Percentiles rank a stretch among this genome's conserved stretches.
Conservation (phyloP, 257 asterid genomes). For the Cordia subcordata region DNA sequence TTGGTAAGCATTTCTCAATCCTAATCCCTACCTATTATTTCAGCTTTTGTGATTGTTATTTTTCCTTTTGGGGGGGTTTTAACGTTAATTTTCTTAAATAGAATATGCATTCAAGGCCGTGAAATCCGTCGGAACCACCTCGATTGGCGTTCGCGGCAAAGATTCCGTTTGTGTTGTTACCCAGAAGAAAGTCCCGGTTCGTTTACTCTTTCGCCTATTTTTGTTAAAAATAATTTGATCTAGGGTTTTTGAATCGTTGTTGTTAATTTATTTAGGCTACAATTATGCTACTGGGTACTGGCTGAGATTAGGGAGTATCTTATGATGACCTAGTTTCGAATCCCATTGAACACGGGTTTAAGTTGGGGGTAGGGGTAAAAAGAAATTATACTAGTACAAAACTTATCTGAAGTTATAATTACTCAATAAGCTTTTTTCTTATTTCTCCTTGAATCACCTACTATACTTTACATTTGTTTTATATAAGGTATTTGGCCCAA, state of each 20-base stretch:
- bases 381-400: no score
- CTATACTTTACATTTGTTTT: no score
- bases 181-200: constrained; percentile 86
- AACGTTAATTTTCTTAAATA: not conserved
- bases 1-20: constrained; percentile 46
- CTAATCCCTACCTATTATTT: not conserved
- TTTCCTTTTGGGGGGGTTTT: not conserved
- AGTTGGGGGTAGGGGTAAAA: no score
- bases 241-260: not conserved
- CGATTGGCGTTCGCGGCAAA: constrained; percentile 63
- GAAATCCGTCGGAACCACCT: constrained; percentile 2
- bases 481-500: no score
- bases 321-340: no score
- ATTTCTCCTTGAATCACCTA: no score
- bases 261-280: no score
- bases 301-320: no score
- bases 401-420: no score
- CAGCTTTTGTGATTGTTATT: not conserved
- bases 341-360: no score
- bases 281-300: no score
- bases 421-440: no score
- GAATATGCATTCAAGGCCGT: constrained; percentile 8
- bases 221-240: not conserved
- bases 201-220: not conserved
- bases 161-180: constrained; percentile 86